phyloP scores from a whole-genome alignment of 352 stramenopile genomes.

The Globisporangium spiculum region DNA sequence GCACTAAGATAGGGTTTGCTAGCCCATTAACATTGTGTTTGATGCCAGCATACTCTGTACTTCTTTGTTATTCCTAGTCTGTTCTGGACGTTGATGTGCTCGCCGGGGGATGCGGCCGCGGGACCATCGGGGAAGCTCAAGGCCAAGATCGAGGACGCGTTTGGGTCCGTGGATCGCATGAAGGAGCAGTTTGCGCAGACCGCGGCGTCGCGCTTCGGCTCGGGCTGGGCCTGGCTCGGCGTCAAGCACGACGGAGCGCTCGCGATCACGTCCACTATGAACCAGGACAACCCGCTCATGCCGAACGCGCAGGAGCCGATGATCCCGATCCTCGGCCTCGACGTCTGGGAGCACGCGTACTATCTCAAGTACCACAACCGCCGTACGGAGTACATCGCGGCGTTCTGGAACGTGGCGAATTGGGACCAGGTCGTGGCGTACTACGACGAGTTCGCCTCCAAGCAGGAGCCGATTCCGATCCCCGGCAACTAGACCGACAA shows the following conservation, averaged over 20 bases:
- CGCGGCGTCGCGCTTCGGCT: conserved; percentile 50
- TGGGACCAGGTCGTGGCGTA: conserved; percentile 52
- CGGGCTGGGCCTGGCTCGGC: conserved; percentile 59
- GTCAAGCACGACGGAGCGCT: conserved; percentile 61
- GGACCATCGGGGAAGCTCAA: conserved; percentile 30
- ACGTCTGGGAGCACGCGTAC: conserved; percentile 97
- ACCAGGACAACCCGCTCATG: conserved; percentile 89
- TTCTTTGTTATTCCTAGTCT: not conserved
- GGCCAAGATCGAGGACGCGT: conserved; percentile 38
- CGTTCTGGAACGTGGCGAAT: conserved; percentile 47
- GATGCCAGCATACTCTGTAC: not conserved
- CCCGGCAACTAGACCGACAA: conserved; percentile 23
- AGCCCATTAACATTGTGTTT: not conserved
- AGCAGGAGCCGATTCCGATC: conserved; percentile 51
- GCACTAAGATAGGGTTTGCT: not conserved
- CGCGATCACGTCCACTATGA: conserved; percentile 86
- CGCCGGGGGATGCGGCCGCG: conserved; percentile 14
- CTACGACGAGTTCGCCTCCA: conserved; percentile 56
- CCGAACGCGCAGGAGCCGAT: conserved; percentile 58
- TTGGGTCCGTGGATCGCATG: conserved; percentile 50
- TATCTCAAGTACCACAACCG: conserved; percentile 96
- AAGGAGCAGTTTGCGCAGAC: conserved; percentile 44
- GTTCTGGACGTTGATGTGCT: conserved; percentile 28
- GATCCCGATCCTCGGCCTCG: conserved; percentile 92
- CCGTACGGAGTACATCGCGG: conserved; percentile 47